Percentiles rank a stretch among this genome's conserved stretches.
phyloP scores from a whole-genome alignment of 257 asterid species.

The Solanum neorickii region DNA sequence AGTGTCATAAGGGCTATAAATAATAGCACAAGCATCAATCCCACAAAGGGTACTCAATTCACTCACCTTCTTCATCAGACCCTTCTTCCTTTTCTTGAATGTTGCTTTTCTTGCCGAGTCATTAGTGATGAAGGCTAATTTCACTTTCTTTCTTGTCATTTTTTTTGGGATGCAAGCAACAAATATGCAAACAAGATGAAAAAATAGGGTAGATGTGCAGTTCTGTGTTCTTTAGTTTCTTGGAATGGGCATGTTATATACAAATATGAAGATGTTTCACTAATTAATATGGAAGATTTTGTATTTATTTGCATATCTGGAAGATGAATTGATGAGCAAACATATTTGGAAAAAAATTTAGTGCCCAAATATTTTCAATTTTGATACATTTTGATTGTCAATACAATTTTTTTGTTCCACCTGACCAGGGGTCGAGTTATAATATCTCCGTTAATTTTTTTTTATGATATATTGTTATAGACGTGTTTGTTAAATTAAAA shows the following conservation, averaged over 20 bases:
- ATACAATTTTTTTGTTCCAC: neutral
- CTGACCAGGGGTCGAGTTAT: neutral
- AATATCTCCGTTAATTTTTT: neutral
- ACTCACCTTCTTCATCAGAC: slow-evolving; percentile 68
- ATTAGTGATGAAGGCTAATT: slow-evolving; percentile 58
- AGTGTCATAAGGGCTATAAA: slow-evolving; percentile 61
- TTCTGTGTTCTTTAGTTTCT: neutral
- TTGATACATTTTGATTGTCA: neutral
- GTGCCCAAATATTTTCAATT: neutral
- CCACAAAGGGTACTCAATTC: slow-evolving; percentile 81
- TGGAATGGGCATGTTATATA: slow-evolving; percentile 19
- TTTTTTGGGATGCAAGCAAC: neutral
- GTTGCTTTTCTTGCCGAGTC: slow-evolving; percentile 72
- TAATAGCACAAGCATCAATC: slow-evolving; percentile 64
- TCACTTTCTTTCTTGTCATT: slow-evolving; percentile 80
- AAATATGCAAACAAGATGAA: slow-evolving; percentile 1
- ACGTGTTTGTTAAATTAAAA: neutral
- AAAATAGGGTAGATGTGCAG: neutral
- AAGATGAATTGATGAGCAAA: neutral
- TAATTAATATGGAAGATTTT: slow-evolving; percentile 42
- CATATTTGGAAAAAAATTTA: slow-evolving; percentile 16
- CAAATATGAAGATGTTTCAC: slow-evolving; percentile 15
- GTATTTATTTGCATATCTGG: slow-evolving; percentile 16
- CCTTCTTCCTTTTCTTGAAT: slow-evolving; percentile 75
- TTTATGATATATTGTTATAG: neutral